Evolutionary conservation across 2,329 filamentous ascomycete genomes (phyloP).

Genomic region (Thelonectria olida): DNA sequence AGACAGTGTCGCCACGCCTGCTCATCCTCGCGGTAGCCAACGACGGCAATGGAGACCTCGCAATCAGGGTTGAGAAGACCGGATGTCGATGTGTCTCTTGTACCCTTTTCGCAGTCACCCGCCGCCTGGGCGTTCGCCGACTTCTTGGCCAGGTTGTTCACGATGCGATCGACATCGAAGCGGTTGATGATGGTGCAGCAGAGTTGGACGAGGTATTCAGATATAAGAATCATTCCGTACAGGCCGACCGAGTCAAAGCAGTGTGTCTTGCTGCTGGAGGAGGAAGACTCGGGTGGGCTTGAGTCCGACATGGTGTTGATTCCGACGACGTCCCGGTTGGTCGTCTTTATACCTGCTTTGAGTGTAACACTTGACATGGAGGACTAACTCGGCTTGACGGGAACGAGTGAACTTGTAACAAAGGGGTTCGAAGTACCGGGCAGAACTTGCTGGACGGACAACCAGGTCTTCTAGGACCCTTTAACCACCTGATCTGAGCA

Average conservation of each 20-base stretch:
- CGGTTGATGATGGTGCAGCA: constrained; percentile 23
- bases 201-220: constrained; percentile 24
- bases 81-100: not conserved
- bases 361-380: not conserved
- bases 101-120: constrained; percentile 11
- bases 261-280: not conserved
- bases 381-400: not conserved
- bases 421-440: not conserved
- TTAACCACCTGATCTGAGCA: not conserved
- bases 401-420: constrained; percentile 8
- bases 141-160: constrained; percentile 11
- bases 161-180: constrained; percentile 22
- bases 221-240: constrained; percentile 24
- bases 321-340: not conserved
- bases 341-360: not conserved
- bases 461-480: not conserved
- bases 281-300: constrained; percentile 8
- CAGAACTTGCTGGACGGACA: not conserved
- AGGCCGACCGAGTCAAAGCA: constrained; percentile 18
- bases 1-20: constrained; percentile 24
- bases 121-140: not conserved
- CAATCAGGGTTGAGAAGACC: constrained; percentile 18
- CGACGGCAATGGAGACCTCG: constrained; percentile 23
- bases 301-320: not conserved
- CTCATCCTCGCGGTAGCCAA: constrained; percentile 26